A percentile compares a stretch with the other conserved stretches of the same genome.
These are phyloP conservation scores for Warburgia ugandensis DNA, from an alignment of 164 flowering plant genomes.

Conservation along the genomic window DNA sequence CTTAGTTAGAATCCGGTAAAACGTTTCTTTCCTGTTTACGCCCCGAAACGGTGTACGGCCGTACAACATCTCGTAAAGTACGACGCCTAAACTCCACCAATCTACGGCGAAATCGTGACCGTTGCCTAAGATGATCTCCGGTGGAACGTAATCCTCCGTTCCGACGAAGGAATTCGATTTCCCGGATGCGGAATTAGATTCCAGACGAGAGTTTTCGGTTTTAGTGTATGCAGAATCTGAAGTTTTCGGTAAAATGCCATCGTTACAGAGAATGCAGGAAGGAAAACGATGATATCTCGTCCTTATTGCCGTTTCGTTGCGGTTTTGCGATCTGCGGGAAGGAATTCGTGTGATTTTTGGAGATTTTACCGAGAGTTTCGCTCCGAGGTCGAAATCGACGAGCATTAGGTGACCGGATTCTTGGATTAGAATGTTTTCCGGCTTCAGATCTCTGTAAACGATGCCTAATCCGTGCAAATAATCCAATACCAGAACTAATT, in stretches of 20 bases:
- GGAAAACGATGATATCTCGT: slow-evolving; percentile 18
- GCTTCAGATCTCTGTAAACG: slow-evolving; percentile 90
- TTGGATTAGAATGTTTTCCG: slow-evolving; percentile 78
- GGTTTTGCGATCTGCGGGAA: background rate
- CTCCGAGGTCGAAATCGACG: slow-evolving; percentile 84
- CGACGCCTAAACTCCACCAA: slow-evolving; percentile 87
- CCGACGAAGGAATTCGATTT: slow-evolving; percentile 91
- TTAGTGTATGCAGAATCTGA: background rate
- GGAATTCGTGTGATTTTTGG: slow-evolving; percentile 12
- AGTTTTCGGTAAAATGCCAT: slow-evolving; percentile 29
- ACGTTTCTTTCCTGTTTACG: slow-evolving; percentile 64
- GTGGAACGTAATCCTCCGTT: slow-evolving; percentile 95
- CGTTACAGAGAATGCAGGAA: slow-evolving; percentile 14
- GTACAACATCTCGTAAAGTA: slow-evolving; percentile 91
- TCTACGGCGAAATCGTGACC: slow-evolving; percentile 87
- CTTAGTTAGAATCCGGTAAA: slow-evolving; percentile 46
- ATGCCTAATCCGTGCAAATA: slow-evolving; percentile 65
- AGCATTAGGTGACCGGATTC: slow-evolving; percentile 82
- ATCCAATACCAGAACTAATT: slow-evolving; percentile 77
- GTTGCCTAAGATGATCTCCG: slow-evolving; percentile 63
- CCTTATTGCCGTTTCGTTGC: background rate
- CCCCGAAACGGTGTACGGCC: slow-evolving; percentile 81
- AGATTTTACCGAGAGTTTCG: slow-evolving; percentile 36
- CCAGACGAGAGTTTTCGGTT: slow-evolving; percentile 3
- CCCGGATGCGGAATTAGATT: slow-evolving; percentile 23